Evolutionary conservation across 1,284 basidiomycete genomes (phyloP).

Genomic region (Neonothopanus nambi): DNA sequence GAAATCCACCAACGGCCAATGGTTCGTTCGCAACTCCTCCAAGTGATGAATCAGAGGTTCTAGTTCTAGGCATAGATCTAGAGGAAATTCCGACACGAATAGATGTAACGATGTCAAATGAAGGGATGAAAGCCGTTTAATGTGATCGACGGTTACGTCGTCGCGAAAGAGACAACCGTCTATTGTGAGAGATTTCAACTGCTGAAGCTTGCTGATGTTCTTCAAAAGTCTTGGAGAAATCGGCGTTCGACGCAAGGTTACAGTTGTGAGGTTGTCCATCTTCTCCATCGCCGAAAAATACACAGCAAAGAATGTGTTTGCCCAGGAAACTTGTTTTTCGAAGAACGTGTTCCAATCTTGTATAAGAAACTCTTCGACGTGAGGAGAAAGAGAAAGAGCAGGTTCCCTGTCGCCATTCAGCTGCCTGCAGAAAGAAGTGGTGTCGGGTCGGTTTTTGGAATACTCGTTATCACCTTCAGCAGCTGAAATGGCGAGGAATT

Average conservation of each 20-base stretch:
- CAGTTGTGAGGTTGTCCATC: neutral
- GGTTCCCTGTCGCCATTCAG: neutral
- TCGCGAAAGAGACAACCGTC: neutral
- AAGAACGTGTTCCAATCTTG: neutral
- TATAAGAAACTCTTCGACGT: neutral
- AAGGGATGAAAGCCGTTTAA: neutral
- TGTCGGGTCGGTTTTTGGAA: neutral
- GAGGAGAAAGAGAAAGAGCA: neutral
- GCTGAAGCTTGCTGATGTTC: neutral
- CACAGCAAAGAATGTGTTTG: too few relatives aligned
- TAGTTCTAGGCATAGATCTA: too few relatives aligned
- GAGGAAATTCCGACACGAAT: too few relatives aligned
- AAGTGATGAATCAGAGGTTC: too few relatives aligned
- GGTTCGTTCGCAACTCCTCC: too few relatives aligned
- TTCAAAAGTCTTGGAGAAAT: neutral
- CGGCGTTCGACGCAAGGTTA: neutral
- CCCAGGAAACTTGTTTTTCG: too few relatives aligned
- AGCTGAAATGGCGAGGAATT: neutral
- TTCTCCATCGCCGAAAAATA: neutral
- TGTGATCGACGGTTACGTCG: neutral
- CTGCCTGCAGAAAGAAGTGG: neutral
- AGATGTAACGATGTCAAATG: too few relatives aligned
- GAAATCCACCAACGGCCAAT: too few relatives aligned
- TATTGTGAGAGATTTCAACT: neutral
- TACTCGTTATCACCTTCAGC: neutral